Evolutionary conservation across 106 monocot species (phyloP), one percentile per base, ranked within the genome.

Genomic region (Phalaenopsis aphrodite): DNA sequence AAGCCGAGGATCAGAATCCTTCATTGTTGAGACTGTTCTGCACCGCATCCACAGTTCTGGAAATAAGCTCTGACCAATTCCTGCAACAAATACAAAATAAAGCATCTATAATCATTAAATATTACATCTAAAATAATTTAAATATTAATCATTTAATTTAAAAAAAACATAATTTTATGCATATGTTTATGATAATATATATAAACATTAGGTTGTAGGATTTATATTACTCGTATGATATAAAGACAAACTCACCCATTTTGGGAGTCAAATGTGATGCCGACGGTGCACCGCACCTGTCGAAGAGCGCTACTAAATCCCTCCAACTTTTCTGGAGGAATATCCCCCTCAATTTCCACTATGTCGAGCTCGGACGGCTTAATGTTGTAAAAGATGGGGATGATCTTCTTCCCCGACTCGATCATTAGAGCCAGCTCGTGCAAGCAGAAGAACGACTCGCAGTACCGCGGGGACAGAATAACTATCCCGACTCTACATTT

Each of bases 331-430:
- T 82, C 72, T 15, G 82, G 78, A 7, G 82, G 37, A 77, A 75
- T 23, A 14, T 46, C n/a, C 15, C 3, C 14, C 17, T 56, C 55
- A 52, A 3, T 12, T 4, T 68, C n/a, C 10, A 21, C 14, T 1
- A 87, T 19, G 2, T 73, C 56, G 38, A 90, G 81, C 10, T 85
- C 57, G 0, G 87, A 85, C 4, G 90, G 90, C 71, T 83, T 85
- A 69, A 90, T 55, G 79, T 90, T 85, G 77, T 55, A 90, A 75
- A 90, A 90, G 68, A 90, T 81, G 6, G 90, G 90, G 71, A 90
- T 87, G 39, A 90, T 42, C 78, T 83, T 87, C 85, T 90, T 87
- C 3, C 77, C 39, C n/a, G 65, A 7, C 83, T 85, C 90, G 4
- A 90, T 83, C 83, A 90, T 2, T 64, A 83, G 58, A 21, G 87